Percentiles rank a stretch among this genome's conserved stretches.
phyloP scores from a whole-genome alignment of 2,329 filamentous ascomycete genomes.

The Colletotrichum plurivorum region DNA sequence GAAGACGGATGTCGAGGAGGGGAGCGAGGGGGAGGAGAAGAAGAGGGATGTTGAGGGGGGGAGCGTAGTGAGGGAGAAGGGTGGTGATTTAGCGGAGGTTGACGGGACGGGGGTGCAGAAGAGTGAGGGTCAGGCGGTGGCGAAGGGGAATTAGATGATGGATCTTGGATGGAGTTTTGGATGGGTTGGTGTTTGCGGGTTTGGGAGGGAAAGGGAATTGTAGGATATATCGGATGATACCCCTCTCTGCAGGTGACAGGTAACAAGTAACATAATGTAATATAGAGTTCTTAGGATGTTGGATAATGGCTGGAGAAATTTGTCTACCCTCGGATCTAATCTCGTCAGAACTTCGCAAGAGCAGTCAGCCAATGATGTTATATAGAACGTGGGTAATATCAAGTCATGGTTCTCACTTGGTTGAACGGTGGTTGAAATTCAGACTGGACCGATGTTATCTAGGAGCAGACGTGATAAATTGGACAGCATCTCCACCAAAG shows the following conservation, averaged over 20 bases:
- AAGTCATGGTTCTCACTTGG: too few relatives aligned
- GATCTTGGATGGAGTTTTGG: not conserved
- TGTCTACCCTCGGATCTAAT: too few relatives aligned
- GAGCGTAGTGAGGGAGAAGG: not conserved
- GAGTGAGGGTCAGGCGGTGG: not conserved
- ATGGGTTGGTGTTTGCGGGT: not conserved
- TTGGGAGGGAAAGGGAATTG: not conserved
- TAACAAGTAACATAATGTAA: not conserved
- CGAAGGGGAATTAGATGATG: not conserved
- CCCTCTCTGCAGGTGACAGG: not conserved
- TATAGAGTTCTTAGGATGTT: not conserved
- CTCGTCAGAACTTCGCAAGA: too few relatives aligned
- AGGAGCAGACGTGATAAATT: too few relatives aligned
- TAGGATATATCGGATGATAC: not conserved
- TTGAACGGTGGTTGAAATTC: too few relatives aligned
- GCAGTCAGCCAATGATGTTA: too few relatives aligned
- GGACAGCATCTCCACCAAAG: too few relatives aligned
- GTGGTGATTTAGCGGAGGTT: not conserved
- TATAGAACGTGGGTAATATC: too few relatives aligned
- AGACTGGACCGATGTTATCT: too few relatives aligned
- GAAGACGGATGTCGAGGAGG: not conserved
- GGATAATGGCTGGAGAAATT: too few relatives aligned
- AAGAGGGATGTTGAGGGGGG: not conserved
- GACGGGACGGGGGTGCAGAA: not conserved
- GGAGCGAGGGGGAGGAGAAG: not conserved